A percentile compares a stretch with the other conserved stretches of the same genome.
Evolutionary conservation across 768 basidiomycete genomes (phyloP).

Genomic region (Termitomyces sp.): DNA sequence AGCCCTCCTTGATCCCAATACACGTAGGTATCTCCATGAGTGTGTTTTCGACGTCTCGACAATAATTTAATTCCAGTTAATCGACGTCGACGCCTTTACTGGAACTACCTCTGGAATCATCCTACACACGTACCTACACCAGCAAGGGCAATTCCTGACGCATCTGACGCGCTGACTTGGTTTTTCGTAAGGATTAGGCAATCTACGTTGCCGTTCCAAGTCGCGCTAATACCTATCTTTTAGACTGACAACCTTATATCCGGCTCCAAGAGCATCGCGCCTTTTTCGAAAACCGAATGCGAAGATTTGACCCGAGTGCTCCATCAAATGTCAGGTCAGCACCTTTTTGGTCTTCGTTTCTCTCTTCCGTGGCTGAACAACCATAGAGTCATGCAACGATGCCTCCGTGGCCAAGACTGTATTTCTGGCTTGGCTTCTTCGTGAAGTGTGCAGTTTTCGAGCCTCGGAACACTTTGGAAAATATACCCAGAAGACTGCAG

Average conservation of each 20-base stretch:
- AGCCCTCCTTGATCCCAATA: constrained; percentile 24
- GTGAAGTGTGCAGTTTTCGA: constrained; percentile 50
- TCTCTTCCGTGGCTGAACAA: neutral
- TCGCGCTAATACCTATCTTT: neutral
- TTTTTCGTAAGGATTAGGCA: constrained; percentile 35
- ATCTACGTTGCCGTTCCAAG: neutral
- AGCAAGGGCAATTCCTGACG: constrained; percentile 41
- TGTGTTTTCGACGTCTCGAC: constrained; percentile 1
- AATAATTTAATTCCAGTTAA: constrained; percentile 31
- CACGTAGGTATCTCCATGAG: constrained; percentile 20
- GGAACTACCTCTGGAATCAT: constrained; percentile 51
- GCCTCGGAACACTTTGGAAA: constrained; percentile 45
- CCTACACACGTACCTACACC: constrained; percentile 45
- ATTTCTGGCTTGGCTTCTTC: constrained; percentile 50
- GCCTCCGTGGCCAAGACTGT: constrained; percentile 40
- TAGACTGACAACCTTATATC: constrained; percentile 50
- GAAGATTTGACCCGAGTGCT: constrained; percentile 46
- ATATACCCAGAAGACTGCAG: constrained; percentile 34
- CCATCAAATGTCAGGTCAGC: constrained; percentile 32
- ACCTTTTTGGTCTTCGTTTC: neutral
- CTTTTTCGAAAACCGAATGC: constrained; percentile 55
- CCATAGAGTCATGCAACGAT: constrained; percentile 31
- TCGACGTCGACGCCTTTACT: constrained; percentile 47
- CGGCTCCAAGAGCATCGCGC: constrained; percentile 41
- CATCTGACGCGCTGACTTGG: constrained; percentile 50